Percentiles rank a stretch among this genome's conserved stretches.
These are phyloP conservation scores for Astrocystis sublimbata DNA, from an alignment of 495 filamentous ascomycete genomes.

Conservation along the genomic window DNA sequence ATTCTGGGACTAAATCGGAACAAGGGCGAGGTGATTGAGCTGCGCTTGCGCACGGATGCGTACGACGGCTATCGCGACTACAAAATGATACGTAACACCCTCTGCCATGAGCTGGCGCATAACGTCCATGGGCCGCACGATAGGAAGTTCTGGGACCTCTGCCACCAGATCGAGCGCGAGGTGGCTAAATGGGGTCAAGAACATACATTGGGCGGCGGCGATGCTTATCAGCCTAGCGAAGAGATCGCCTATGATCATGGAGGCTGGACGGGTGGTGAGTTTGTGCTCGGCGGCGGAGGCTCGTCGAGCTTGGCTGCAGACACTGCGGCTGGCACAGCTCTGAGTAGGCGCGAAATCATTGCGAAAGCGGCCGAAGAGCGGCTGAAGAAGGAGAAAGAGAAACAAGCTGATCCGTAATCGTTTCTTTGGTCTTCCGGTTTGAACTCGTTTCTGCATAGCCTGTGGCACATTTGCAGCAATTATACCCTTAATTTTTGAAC, in stretches of 20 bases:
- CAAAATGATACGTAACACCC: slow-evolving; percentile 80
- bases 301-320: slow-evolving; percentile 20
- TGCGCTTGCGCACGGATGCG: slow-evolving; percentile 85
- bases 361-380: slow-evolving; percentile 76
- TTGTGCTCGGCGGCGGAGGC: slow-evolving; percentile 67
- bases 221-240: slow-evolving; percentile 65
- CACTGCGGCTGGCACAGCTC: slow-evolving; percentile 27
- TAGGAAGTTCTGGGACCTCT: slow-evolving; percentile 83
- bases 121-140: slow-evolving; percentile 86
- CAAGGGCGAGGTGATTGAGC: slow-evolving; percentile 84
- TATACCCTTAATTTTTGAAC: slow-evolving; percentile 8
- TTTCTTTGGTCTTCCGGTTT: not conserved
- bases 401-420: slow-evolving; percentile 38
- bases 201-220: slow-evolving; percentile 60
- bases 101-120: slow-evolving; percentile 95
- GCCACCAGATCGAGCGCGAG: slow-evolving; percentile 80
- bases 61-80: slow-evolving; percentile 95
- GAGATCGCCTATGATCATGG: slow-evolving; percentile 70
- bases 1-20: slow-evolving; percentile 90
- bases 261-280: slow-evolving; percentile 87
- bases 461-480: slow-evolving; percentile 10
- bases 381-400: slow-evolving; percentile 55
- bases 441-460: not conserved
- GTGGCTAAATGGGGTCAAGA: slow-evolving; percentile 75
- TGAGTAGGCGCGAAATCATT: slow-evolving; percentile 66